Percentiles rank a stretch among this genome's conserved stretches.
Conservation (phyloP, 495 filamentous ascomycete genomes). For the Acidiella bohemica region DNA sequence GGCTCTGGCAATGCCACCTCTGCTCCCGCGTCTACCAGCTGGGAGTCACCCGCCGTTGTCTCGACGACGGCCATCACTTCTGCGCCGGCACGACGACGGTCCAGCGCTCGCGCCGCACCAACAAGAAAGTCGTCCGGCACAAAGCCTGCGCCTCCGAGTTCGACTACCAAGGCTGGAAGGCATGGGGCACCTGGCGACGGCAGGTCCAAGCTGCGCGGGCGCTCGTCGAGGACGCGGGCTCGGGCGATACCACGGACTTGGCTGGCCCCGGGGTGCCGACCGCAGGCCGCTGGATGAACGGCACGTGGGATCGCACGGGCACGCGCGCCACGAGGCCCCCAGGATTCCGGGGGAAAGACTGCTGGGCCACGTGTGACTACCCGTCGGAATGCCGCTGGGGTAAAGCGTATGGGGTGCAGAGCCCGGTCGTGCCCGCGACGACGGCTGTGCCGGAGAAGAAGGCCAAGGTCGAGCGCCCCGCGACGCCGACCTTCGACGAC, state of each 20-base stretch:
- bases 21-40: constrained; percentile 32
- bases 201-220: constrained; percentile 1
- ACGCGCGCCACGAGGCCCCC: neutral
- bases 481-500: constrained; percentile 11
- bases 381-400: constrained; percentile 31
- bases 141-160: constrained; percentile 35
- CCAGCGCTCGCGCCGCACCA: constrained; percentile 19
- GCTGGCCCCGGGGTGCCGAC: neutral
- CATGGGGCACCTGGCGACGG: constrained; percentile 29
- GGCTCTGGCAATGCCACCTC: constrained; percentile 38
- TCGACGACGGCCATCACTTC: constrained; percentile 38
- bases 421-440: constrained; percentile 1
- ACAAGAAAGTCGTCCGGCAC: constrained; percentile 23
- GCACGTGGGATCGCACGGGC: neutral
- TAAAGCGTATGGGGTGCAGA: constrained; percentile 13
- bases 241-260: neutral
- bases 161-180: constrained; percentile 36
- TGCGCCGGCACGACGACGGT: constrained; percentile 32
- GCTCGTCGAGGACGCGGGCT: neutral
- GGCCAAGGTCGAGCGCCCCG: neutral
- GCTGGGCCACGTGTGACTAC: constrained; percentile 28
- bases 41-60: constrained; percentile 34
- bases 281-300: constrained; percentile 3
- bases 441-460: neutral
- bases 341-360: constrained; percentile 20